Evolutionary conservation across 176 grass and related monocot species (phyloP).

Genomic region (Dactylis glomerata): DNA sequence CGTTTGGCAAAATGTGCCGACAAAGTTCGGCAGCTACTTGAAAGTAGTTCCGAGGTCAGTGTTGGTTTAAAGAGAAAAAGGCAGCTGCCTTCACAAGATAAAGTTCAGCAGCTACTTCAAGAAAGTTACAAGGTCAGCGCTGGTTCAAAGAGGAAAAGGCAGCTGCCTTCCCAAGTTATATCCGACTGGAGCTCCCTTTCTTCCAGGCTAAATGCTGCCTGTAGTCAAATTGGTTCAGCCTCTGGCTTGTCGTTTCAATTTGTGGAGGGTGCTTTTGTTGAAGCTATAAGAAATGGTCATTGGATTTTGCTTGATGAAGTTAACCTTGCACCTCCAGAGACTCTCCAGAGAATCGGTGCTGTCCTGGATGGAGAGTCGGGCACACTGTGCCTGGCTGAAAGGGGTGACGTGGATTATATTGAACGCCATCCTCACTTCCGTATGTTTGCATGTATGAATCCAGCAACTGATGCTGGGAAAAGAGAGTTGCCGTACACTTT

Average conservation of each 20-base stretch:
- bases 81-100: constrained; percentile 25
- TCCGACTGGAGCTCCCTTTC: constrained; percentile 68
- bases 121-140: constrained; percentile 16
- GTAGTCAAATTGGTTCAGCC: constrained; percentile 49
- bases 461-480: constrained; percentile 94
- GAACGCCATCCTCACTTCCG: constrained; percentile 76
- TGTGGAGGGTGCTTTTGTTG: constrained; percentile 91
- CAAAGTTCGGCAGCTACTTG: constrained; percentile 32
- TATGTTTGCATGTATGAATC: constrained; percentile 98
- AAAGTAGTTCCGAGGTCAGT: constrained; percentile 12
- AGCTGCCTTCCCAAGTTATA: constrained; percentile 42
- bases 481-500: constrained; percentile 78
- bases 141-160: constrained; percentile 79
- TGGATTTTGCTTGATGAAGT: constrained; percentile 99
- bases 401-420: constrained; percentile 83
- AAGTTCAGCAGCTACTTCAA: constrained; percentile 17
- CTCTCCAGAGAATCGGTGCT: constrained; percentile 91
- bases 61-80: constrained; percentile 83
- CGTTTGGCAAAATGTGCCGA: constrained; percentile 28
- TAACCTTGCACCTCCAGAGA: constrained; percentile 95
- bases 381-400: constrained; percentile 88
- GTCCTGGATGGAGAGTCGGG: constrained; percentile 81
- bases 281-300: constrained; percentile 76
- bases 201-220: constrained; percentile 45
- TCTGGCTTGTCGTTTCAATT: constrained; percentile 75